A percentile compares a stretch with the other conserved stretches of the same genome.
Evolutionary conservation across 2,329 filamentous ascomycete species (phyloP).

Genomic region (Venturiaceae sp.): DNA sequence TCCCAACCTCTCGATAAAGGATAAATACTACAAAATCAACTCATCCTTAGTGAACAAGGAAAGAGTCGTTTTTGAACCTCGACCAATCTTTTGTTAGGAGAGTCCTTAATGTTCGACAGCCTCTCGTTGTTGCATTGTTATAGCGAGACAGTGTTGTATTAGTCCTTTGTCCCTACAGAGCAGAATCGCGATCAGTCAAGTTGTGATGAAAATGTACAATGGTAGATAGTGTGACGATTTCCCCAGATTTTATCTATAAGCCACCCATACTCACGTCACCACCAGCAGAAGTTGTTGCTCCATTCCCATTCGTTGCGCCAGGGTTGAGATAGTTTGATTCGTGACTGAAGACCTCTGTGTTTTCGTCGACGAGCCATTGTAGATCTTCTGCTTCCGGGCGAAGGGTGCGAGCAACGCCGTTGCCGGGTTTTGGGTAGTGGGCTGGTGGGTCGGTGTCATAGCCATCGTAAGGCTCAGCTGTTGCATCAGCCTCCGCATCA

Average conservation of each 20-base stretch:
- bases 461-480: slow-evolving; percentile 33
- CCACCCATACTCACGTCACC: slow-evolving; percentile 2
- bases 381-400: slow-evolving; percentile 49
- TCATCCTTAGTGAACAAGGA: too few species aligned
- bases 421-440: slow-evolving; percentile 53
- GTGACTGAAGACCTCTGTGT: slow-evolving; percentile 49
- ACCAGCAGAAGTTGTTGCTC: background rate
- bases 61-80: too few species aligned
- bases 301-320: slow-evolving; percentile 1
- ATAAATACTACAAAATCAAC: too few species aligned
- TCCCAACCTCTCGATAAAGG: too few species aligned
- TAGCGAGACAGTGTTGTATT: too few species aligned
- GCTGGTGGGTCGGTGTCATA: slow-evolving; percentile 44
- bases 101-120: too few species aligned
- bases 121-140: too few species aligned
- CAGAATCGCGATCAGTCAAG: too few species aligned
- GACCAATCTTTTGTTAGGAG: too few species aligned
- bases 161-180: too few species aligned
- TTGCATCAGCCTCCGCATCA: slow-evolving; percentile 27
- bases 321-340: background rate
- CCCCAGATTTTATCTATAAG: background rate
- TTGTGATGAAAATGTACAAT: too few species aligned
- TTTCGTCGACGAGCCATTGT: slow-evolving; percentile 53
- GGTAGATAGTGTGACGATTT: too few species aligned
- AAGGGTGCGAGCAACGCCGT: slow-evolving; percentile 44